A percentile compares a stretch with the other conserved stretches of the same genome.
These are phyloP conservation scores for Kazachstania kunashirensis DNA, from an alignment of 805 yeast genomes.

Conservation along the genomic window DNA sequence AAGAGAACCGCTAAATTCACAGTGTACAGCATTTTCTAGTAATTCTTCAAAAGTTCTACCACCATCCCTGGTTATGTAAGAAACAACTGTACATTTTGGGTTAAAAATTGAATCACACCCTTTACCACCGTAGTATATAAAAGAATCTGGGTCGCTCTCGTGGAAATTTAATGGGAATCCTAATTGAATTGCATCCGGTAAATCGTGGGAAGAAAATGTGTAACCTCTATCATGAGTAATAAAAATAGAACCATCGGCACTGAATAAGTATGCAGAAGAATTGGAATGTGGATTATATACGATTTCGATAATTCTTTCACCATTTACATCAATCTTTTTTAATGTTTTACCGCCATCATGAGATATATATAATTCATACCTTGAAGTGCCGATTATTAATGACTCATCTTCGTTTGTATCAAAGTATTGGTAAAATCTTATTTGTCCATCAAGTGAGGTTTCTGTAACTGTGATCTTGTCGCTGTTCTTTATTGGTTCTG, in stretches of 20 bases:
- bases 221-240: constrained; percentile 61
- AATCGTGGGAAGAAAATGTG: constrained; percentile 36
- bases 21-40: constrained; percentile 42
- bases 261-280: constrained; percentile 31
- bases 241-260: constrained; percentile 42
- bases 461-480: constrained; percentile 31
- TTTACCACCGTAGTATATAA: constrained; percentile 61
- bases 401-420: constrained; percentile 48
- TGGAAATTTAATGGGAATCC: constrained; percentile 50
- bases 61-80: constrained; percentile 55
- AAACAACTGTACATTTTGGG: constrained; percentile 45
- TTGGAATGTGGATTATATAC: constrained; percentile 44
- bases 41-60: constrained; percentile 56
- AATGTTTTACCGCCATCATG: constrained; percentile 57
- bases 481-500: constrained; percentile 10
- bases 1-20: constrained; percentile 57
- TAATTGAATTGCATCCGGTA: constrained; percentile 42
- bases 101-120: constrained; percentile 42
- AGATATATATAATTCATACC: constrained; percentile 50
- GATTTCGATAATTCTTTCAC: constrained; percentile 42
- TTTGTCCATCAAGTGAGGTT: constrained; percentile 41
- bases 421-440: constrained; percentile 44
- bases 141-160: constrained; percentile 42
- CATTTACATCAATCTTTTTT: constrained; percentile 29
- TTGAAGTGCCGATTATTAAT: constrained; percentile 47